Base-by-base conservation (phyloP, 1,284 basidiomycete genomes). In the Agroathelia rolfsii region DNA sequence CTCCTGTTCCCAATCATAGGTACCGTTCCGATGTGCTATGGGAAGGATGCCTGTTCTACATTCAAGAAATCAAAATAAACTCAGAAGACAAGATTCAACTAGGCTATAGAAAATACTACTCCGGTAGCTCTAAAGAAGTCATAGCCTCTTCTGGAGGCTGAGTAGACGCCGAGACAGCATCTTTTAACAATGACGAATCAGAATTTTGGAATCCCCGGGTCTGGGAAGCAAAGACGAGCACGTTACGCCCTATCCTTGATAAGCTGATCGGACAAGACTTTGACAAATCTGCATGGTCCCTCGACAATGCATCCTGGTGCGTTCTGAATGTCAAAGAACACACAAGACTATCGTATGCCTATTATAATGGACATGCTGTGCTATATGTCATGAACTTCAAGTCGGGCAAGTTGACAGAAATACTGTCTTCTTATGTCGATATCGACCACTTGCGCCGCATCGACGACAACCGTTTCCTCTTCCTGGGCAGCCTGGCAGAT, bases 11-110 rank as follows among this genome's bases (percentile, higher is more conserved):
- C n/a, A n/a, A n/a, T n/a, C n/a, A n/a, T n/a, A n/a, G n/a, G n/a
- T n/a, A n/a, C n/a, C 76, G 78, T 41, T 84, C 85, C 0, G 73
- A 83, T 46, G 87, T 88, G 85, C 82, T 83, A 13, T 88, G 81
- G 77, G 75, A 84, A 44, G 77, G 74, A 12, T 65, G 71, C 0
- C 59, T 77, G 45, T 57, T 87, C 23, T 61, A 67, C 43, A 51
- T 80, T 15, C 77, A 69, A 0, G 56, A 66, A 16, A 47, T 69
- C 20, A 25, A 46, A 4, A 37, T 39, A 30, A 30, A 53, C 34
- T 41, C 53, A 36, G 34, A 37, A 5, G 42, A n/a, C n/a, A n/a
- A n/a, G n/a, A n/a, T 51, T n/a, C 51, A 55, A 16, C 53, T 52
- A 0, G 24, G 9, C 4, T 47, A 43, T 6, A 31, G 28, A 10